Percentiles rank a stretch among this genome's conserved stretches.
Evolutionary conservation across 768 basidiomycete species (phyloP).

Genomic region (Boletus patriciae): DNA sequence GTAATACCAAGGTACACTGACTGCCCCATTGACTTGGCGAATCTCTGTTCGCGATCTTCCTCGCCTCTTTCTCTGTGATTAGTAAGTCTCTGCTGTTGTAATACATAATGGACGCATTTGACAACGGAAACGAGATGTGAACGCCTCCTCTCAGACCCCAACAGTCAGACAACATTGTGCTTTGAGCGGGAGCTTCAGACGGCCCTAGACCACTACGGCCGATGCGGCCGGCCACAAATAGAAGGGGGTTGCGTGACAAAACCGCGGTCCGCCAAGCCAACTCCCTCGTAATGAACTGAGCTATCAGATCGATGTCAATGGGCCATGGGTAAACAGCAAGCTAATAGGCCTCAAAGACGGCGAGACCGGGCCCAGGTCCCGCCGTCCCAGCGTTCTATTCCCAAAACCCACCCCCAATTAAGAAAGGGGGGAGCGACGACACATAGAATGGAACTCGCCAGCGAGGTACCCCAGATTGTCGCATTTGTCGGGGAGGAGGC

Average conservation of each 20-base stretch:
- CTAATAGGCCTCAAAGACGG: background rate
- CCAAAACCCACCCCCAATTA: background rate
- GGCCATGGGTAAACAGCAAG: conserved; percentile 12
- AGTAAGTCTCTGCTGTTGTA: background rate
- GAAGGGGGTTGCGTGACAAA: conserved; percentile 16
- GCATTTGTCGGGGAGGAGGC: background rate
- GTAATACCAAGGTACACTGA: conserved; percentile 23
- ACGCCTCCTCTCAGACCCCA: background rate
- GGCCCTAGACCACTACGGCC: conserved; percentile 14
- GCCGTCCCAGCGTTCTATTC: background rate
- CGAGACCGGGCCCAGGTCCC: conserved; percentile 4
- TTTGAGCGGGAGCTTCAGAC: background rate
- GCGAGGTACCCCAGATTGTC: conserved; percentile 21
- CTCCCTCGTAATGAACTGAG: conserved; percentile 24
- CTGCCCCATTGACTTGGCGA: conserved; percentile 11
- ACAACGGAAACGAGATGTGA: conserved; percentile 6
- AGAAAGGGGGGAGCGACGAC: conserved; percentile 4
- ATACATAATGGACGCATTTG: conserved; percentile 17
- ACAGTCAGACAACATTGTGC: conserved; percentile 2
- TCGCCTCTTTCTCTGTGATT: background rate
- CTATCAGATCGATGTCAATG: conserved; percentile 4
- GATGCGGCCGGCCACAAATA: conserved; percentile 9
- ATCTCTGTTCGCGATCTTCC: conserved; percentile 25
- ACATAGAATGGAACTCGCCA: conserved; percentile 21
- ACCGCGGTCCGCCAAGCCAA: conserved; percentile 18